Conservation (phyloP, 441 rosid genomes). For the Flueggea neowawraea region DNA sequence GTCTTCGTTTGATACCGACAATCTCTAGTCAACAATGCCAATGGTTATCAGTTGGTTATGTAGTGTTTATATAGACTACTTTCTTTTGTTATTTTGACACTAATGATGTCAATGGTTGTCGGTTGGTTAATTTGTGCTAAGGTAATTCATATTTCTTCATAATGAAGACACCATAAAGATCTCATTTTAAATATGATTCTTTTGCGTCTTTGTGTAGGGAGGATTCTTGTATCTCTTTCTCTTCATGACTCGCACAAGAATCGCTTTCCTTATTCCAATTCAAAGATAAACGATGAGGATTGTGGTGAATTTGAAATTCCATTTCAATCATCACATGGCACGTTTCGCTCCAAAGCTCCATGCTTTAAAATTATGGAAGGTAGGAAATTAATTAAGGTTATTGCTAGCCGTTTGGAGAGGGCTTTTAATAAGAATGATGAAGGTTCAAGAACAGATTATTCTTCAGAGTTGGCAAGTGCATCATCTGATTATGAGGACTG, state of each 20-base stretch:
- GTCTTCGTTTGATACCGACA: too few species aligned
- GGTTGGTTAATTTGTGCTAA: too few species aligned
- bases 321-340: conserved; percentile 21
- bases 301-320: conserved; percentile 35
- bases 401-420: conserved; percentile 50
- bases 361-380: conserved; percentile 46
- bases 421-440: conserved; percentile 59
- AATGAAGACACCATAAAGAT: neutral
- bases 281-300: conserved; percentile 24
- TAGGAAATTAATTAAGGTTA: conserved; percentile 53
- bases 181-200: neutral
- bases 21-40: too few species aligned
- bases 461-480: conserved; percentile 35
- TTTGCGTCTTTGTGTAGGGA: conserved; percentile 42
- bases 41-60: too few species aligned
- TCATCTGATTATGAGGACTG: conserved; percentile 64
- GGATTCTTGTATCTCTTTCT: conserved; percentile 61
- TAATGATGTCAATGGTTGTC: too few species aligned
- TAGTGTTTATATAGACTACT: too few species aligned
- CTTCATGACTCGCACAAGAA: conserved; percentile 29
- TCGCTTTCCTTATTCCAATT: conserved; percentile 22
- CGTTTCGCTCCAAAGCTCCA: conserved; percentile 33
- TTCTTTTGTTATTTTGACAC: too few species aligned
- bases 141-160: neutral
- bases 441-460: conserved; percentile 30